A percentile compares a stretch with the other conserved stretches of the same genome.
These are phyloP conservation scores for Allomyces macrogynus DNA, from an alignment of 192 early-diverging fungal species.

Conservation along the genomic window DNA sequence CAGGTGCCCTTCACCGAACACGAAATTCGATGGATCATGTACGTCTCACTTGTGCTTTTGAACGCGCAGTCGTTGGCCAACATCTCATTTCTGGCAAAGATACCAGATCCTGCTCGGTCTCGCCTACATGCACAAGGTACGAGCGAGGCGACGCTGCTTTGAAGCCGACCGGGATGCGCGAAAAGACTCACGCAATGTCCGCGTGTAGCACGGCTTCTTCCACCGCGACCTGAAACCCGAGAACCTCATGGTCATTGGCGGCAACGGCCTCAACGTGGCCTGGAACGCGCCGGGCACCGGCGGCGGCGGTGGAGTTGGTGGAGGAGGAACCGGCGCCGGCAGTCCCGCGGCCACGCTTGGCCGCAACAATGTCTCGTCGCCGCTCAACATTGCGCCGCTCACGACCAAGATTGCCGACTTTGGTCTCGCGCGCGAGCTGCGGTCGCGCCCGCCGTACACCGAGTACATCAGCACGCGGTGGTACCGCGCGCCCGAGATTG, in stretches of 20 bases:
- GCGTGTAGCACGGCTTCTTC: conserved; percentile 49
- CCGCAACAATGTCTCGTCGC: conserved; percentile 4
- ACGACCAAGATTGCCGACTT: conserved; percentile 82
- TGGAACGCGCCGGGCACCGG: not conserved
- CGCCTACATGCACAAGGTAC: conserved; percentile 60
- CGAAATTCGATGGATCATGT: conserved; percentile 58
- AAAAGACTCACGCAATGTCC: no score
- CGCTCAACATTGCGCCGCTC: conserved; percentile 13
- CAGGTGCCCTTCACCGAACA: conserved; percentile 30
- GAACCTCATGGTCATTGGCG: conserved; percentile 55
- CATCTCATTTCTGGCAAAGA: conserved; percentile 16
- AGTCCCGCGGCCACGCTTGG: not conserved
- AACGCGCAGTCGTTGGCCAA: not conserved
- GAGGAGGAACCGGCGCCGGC: no score
- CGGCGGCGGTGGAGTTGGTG: no score
- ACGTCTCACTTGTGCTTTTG: conserved; percentile 10
- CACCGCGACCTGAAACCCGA: conserved; percentile 97
- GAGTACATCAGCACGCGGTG: conserved; percentile 96
- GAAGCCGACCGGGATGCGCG: no score
- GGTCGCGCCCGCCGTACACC: conserved; percentile 75
- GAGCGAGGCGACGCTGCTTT: no score
- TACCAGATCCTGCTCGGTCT: conserved; percentile 73
- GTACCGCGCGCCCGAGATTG: conserved; percentile 92
- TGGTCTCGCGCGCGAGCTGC: conserved; percentile 78
- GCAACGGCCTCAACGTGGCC: conserved; percentile 11